Percentiles rank a stretch among this genome's conserved stretches.
Evolutionary conservation across 306 rosid species (phyloP).

Genomic region (Argentina anserina): DNA sequence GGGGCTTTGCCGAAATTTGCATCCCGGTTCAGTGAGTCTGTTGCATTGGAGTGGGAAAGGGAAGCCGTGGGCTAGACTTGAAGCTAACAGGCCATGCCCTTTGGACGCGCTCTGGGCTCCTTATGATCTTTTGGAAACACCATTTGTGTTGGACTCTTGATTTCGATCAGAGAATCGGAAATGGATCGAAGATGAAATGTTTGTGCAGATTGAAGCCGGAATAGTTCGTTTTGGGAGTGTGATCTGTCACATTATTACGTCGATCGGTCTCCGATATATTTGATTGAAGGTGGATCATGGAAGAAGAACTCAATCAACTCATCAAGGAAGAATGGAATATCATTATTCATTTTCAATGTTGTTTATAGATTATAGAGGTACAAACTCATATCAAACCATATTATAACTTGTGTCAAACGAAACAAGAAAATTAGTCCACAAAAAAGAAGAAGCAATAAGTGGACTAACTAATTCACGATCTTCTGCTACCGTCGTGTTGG

Average conservation of each 20-base stretch:
- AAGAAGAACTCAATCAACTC: not conserved
- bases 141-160: slow-evolving; percentile 71
- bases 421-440: slow-evolving; percentile 9
- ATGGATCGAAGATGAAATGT: not conserved
- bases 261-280: not conserved
- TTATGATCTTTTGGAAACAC: slow-evolving; percentile 70
- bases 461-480: slow-evolving; percentile 17
- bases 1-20: slow-evolving; percentile 77
- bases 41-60: slow-evolving; percentile 99
- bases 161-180: not conserved
- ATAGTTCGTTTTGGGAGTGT: not conserved
- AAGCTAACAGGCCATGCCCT: slow-evolving; percentile 80
- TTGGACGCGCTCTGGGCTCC: slow-evolving; percentile 95
- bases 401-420: not conserved
- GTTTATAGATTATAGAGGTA: slow-evolving; percentile 1
- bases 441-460: not conserved
- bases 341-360: not conserved
- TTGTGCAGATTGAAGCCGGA: not conserved
- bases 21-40: slow-evolving; percentile 82
- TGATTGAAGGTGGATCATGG: not conserved
- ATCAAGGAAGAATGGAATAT: too few species aligned
- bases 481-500: slow-evolving; percentile 16
- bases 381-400: not conserved
- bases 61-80: slow-evolving; percentile 87
- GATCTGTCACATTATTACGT: not conserved